These are phyloP conservation scores for Pythium volutum DNA, from an alignment of 352 stramenopile genomes.

Conservation along the genomic window DNA sequence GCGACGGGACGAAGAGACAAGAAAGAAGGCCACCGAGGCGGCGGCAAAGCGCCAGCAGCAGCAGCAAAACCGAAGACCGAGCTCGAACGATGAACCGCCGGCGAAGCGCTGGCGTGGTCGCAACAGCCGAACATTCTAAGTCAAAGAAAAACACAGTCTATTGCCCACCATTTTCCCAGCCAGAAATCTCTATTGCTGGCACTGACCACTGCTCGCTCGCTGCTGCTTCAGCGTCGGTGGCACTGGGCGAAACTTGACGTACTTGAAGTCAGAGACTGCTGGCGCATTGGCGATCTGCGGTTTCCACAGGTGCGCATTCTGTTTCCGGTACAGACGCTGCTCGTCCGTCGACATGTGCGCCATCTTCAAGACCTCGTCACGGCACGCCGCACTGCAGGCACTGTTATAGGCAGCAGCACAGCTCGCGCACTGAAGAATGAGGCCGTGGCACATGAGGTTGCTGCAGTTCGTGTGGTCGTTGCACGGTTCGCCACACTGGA, in stretches of 20 bases:
- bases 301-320: conserved; percentile 50
- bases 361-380: conserved; percentile 57
- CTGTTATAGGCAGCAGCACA: conserved; percentile 33
- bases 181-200: neutral
- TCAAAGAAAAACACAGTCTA: neutral
- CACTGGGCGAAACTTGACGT: conserved; percentile 48
- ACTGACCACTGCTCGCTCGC: neutral
- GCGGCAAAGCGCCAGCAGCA: conserved; percentile 28
- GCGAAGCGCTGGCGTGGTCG: conserved; percentile 65
- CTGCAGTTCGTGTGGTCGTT: conserved; percentile 50
- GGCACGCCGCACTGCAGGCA: conserved; percentile 41
- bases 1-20: conserved; percentile 49
- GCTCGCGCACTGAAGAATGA: conserved; percentile 51
- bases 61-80: conserved; percentile 28
- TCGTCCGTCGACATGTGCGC: conserved; percentile 40
- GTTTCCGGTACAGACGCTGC: conserved; percentile 56
- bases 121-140: conserved; percentile 21
- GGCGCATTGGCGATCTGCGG: conserved; percentile 48
- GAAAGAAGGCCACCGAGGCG: conserved; percentile 41
- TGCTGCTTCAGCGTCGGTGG: conserved; percentile 21
- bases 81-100: conserved; percentile 33
- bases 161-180: neutral
- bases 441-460: conserved; percentile 56
- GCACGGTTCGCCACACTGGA: conserved; percentile 54
- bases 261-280: conserved; percentile 28